These are phyloP conservation scores for Mortierella sp. DNA, from an alignment of 371 early-diverging fungal species.

Conservation along the genomic window DNA sequence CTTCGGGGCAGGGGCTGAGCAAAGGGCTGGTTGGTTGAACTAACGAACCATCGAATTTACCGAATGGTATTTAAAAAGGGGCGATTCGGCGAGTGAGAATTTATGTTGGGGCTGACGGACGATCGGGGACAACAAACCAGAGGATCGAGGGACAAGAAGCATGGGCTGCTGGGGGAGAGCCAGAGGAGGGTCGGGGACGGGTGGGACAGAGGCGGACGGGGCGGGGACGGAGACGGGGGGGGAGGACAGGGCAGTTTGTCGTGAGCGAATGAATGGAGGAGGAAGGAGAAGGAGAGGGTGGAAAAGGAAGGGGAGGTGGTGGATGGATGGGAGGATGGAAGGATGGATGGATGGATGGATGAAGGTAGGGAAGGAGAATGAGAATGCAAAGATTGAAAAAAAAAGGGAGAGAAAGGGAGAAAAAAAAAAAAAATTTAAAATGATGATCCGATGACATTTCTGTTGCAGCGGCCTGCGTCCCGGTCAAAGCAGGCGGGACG, in stretches of 20 bases:
- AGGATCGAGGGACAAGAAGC: background rate
- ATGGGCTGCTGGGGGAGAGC: background rate
- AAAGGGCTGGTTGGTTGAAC: too few species aligned
- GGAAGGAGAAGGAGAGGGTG: background rate
- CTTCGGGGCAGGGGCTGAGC: too few species aligned
- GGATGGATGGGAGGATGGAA: background rate
- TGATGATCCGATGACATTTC: too few species aligned
- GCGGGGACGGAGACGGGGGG: background rate
- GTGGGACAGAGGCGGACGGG: background rate
- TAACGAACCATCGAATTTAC: too few species aligned
- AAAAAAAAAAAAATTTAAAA: background rate
- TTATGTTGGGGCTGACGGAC: background rate
- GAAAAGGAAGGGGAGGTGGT: background rate
- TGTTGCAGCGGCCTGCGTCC: too few species aligned
- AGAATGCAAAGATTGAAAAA: background rate
- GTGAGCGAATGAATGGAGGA: background rate
- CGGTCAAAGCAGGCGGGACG: too few species aligned
- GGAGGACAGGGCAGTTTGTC: background rate
- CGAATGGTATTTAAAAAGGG: too few species aligned
- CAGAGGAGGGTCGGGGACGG: background rate
- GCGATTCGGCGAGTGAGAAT: too few species aligned
- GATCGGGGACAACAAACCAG: background rate
- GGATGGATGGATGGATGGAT: background rate
- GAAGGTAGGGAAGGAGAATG: background rate
- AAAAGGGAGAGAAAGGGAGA: background rate